Conservation (phyloP, 257 asterid genomes). For the Agastache rugosa region DNA sequence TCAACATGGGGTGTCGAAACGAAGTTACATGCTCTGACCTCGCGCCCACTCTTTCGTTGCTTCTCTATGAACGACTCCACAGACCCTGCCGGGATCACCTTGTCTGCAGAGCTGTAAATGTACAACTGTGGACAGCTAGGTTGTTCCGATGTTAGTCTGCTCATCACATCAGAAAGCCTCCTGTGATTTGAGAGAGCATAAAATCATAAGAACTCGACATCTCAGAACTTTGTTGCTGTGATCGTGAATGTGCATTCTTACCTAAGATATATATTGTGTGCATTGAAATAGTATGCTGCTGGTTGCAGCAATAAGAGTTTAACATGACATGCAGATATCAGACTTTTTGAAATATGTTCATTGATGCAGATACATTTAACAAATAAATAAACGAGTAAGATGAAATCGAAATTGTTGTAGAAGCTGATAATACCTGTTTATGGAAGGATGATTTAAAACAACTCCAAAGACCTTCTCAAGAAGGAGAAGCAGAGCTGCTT, state of each 20-base stretch:
- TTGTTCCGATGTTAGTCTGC: slow-evolving; percentile 68
- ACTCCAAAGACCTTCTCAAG: slow-evolving; percentile 79
- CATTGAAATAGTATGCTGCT: no score
- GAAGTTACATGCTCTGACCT: slow-evolving; percentile 88
- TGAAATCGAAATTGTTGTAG: not conserved
- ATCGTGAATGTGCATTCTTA: not conserved
- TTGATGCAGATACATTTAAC: not conserved
- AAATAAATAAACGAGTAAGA: not conserved
- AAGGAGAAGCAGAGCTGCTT: slow-evolving; percentile 66
- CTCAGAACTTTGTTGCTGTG: not conserved
- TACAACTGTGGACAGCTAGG: slow-evolving; percentile 91
- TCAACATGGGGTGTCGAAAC: slow-evolving; percentile 89
- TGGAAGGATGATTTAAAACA: slow-evolving; percentile 74
- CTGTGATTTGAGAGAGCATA: slow-evolving; percentile 46
- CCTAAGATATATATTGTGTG: no score
- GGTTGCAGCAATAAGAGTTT: no score
- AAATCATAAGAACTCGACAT: not conserved
- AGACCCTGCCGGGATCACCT: slow-evolving; percentile 76
- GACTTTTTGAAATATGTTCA: no score
- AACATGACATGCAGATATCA: no score
- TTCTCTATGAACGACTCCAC: slow-evolving; percentile 89
- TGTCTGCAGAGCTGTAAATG: slow-evolving; percentile 95
- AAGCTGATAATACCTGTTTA: slow-evolving; percentile 67
- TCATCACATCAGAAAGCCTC: slow-evolving; percentile 79
- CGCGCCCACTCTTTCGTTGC: slow-evolving; percentile 68